Base-by-base conservation (phyloP, 495 filamentous ascomycete genomes). In the Xylaria venustula region DNA sequence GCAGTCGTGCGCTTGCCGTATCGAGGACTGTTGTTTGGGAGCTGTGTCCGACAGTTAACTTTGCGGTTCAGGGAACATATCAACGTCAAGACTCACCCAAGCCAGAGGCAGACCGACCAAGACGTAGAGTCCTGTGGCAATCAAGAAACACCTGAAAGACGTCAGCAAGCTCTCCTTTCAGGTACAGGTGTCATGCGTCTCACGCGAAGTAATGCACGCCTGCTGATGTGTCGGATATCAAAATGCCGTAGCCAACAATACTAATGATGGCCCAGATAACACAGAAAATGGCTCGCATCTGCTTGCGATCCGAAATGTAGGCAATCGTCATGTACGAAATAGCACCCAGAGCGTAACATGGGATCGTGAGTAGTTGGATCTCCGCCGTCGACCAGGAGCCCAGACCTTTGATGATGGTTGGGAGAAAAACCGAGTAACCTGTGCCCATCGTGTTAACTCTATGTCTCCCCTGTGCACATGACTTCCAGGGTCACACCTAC, bases 281-380 rank as follows among this genome's bases (percentile, higher is more conserved):
- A 8, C 80, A 75, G 61, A 87, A 89, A 0, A 89, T 34, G 2
- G 79, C 88, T 17, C 89, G 82, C 56, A 76, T 78, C 68, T 88
- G 85, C 51, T 79, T 75, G 9, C 73, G 73, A 68, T 91, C 89
- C 20, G 83, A 87, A 20, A 88, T 58, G 54, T 76, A 78, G 1
- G 89, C 88, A 2, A 85, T 71, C 8, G 76, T 60, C 66, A 92
- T 79, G 61, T 90, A 92, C 0, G 79, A 81, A 30, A 87, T 76
- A 0, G 87, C 88, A 0, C 88, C 90, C 9, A 90, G 68, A 41
- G 81, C 81, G 64, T 91, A 93, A 69, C 87, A 89, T 3, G 90
- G 90, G 42, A 93, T 88, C 0, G 88, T 92, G n/a, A 91, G 81
- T 23, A 88, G 81, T 71, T 93, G 90, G 17, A 88, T 79, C 57